Base-by-base conservation (phyloP, 768 basidiomycete species). In the Lentinus tigrinus region DNA sequence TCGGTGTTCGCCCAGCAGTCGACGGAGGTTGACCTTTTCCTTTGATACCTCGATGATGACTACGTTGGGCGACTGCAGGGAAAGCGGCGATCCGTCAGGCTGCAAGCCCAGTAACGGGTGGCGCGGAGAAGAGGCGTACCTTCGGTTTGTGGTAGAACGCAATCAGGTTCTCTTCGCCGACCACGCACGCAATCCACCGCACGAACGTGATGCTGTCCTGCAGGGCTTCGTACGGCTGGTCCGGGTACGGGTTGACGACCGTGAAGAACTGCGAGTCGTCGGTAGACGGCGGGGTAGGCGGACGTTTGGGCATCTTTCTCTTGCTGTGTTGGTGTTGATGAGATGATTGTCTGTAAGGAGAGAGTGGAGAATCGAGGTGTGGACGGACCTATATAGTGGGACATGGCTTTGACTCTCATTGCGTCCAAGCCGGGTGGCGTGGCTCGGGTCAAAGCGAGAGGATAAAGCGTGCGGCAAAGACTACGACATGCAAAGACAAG, bases 101-200 rank as follows among this genome's bases (percentile, higher is more conserved):
- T 3, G 36, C 19, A 16, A 36, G 48, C 21, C 9, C 21, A 8
- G 1, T 4, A 6, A 16, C 17, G 28, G 2, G 17, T n/a, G 16
- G 24, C 26, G 16, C 13, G 16, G 42, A 9, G 16, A 17, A 11
- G 24, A 28, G 51, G 10, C 76, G 52, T 59, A 81, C 78, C 37
- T 70, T 68, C 0, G 79, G 79, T 54, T 80, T 80, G 66, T 80
- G 71, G 47, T 72, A 79, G 44, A 81, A 67, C 1, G 79, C 72
- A 17, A 72, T 68, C 37, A 81, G 68, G 9, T 70, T 58, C 2
- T 76, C 61, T 51, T 71, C 67, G n/a, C 73, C 71, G 43, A 76
- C 69, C 57, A 76, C 74, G 48, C 74, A 78, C 0, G 78, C 76
- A 10, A 81, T 66, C 81, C 80, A 81, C 28, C 68, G 68, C 1